Base-by-base conservation (phyloP, 768 basidiomycete genomes). In the Pluteus cervinus region DNA sequence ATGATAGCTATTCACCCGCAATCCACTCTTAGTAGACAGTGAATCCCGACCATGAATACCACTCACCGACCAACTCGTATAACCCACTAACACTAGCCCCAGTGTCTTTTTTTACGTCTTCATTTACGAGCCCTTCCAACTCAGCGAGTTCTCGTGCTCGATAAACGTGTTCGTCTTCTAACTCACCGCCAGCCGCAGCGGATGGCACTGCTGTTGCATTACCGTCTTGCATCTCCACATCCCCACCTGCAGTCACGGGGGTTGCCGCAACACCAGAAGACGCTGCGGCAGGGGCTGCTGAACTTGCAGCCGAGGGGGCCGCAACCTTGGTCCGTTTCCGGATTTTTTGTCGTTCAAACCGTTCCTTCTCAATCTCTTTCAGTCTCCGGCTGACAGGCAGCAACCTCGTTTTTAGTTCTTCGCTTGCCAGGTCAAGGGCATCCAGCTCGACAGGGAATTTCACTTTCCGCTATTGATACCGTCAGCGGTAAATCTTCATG, bases 381-480 rank as follows among this genome's bases (percentile, higher is more conserved):
- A 91, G 68, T 43, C 75, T 76, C 11, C 76, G 68, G 47, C 79
- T 79, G 26, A 83, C 76, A 1, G 90, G 86, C 2, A 71, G 58
- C 21, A 97, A 53, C 55, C 81, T 86, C 12, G 58, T 66, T 45
- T 79, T 78, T 9, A 96, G 71, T 28, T 87, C 90, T 31, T 87
- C 82, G 0, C 87, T 86, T 24, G 70, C 76, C 25, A 96, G 65
- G 38, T 94, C 91, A 25, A 85, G 54, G 0, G 83, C 86, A 50
- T 97, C 93, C 39, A 90, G 81, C 47, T 94, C 90, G 29, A 79
- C 71, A 1, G 86, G 81, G 59, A 97, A 97, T 61, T 91, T 96
- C 43, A 99, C 92, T 69, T 82, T 86, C 31, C 85, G 77, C 86
- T 88, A 50, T 28, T 15, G 16, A 20, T 23, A 33, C 38, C 30